Evolutionary conservation across 768 basidiomycete species (phyloP).

Genomic region (Lactifluus volemus): DNA sequence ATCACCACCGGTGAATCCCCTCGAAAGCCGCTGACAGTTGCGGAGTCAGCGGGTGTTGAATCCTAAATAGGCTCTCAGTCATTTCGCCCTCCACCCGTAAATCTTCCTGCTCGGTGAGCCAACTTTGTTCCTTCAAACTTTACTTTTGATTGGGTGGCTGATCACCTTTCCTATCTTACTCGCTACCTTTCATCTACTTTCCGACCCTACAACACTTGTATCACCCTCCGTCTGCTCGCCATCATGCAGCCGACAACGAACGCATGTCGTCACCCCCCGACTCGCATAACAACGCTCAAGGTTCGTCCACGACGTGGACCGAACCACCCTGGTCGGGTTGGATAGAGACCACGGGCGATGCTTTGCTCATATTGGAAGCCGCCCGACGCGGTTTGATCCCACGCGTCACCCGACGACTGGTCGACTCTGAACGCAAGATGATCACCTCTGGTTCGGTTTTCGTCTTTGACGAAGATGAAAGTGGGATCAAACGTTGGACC

Average conservation of each 20-base stretch:
- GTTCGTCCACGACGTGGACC: constrained; percentile 48
- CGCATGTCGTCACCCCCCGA: constrained; percentile 20
- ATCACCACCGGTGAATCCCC: background rate
- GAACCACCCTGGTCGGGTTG: constrained; percentile 91
- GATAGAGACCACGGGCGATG: constrained; percentile 93
- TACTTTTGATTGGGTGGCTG: constrained; percentile 21
- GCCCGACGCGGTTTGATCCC: constrained; percentile 86
- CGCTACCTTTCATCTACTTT: constrained; percentile 1
- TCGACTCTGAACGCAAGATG: constrained; percentile 88
- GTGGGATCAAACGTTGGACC: constrained; percentile 96
- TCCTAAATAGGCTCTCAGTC: constrained; percentile 22
- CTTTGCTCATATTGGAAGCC: constrained; percentile 93
- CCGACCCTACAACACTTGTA: background rate
- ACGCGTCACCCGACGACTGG: constrained; percentile 82
- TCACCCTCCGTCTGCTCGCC: background rate
- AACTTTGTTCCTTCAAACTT: constrained; percentile 21
- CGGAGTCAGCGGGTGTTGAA: constrained; percentile 22
- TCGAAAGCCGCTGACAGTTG: constrained; percentile 6
- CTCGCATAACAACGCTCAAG: constrained; percentile 10
- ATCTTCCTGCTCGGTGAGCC: constrained; percentile 24
- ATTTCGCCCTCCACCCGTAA: constrained; percentile 22
- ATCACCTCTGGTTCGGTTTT: constrained; percentile 92
- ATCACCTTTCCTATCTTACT: constrained; percentile 13
- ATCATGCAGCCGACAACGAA: background rate
- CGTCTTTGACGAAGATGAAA: constrained; percentile 95